Percentiles rank a stretch among this genome's conserved stretches.
Evolutionary conservation across 495 filamentous ascomycete species (phyloP).

Genomic region (Immersiella caudata): DNA sequence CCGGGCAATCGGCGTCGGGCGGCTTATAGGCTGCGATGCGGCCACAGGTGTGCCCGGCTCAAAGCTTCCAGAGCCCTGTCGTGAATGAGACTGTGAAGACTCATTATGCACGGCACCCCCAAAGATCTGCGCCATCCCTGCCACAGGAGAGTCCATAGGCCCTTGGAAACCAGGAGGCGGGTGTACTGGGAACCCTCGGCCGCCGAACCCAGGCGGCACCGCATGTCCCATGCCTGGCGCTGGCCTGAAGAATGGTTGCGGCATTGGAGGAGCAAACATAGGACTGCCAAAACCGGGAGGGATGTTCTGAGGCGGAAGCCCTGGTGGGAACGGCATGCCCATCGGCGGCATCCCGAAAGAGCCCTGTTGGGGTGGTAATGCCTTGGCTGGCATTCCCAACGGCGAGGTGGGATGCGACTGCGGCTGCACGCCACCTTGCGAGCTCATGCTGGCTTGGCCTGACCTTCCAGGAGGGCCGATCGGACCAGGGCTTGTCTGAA

Average conservation of each 20-base stretch:
- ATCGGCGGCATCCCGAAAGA: conserved; percentile 42
- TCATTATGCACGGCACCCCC: conserved; percentile 39
- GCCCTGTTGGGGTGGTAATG: conserved; percentile 44
- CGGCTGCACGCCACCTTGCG: conserved; percentile 23
- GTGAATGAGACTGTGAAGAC: conserved; percentile 43
- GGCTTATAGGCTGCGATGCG: conserved; percentile 65
- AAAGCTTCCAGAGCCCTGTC: conserved; percentile 50
- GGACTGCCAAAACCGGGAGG: conserved; percentile 45
- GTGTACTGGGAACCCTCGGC: conserved; percentile 66
- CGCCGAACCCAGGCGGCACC: conserved; percentile 59
- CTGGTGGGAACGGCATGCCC: conserved; percentile 40
- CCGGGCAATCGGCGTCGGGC: conserved; percentile 85
- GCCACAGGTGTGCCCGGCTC: conserved; percentile 41
- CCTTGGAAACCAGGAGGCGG: conserved; percentile 59
- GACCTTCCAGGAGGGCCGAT: conserved; percentile 52
- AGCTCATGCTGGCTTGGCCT: conserved; percentile 19
- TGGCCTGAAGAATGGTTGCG: conserved; percentile 11
- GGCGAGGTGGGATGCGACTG: conserved; percentile 32
- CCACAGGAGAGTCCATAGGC: conserved; percentile 48
- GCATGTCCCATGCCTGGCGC: conserved; percentile 52
- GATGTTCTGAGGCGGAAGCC: conserved; percentile 31
- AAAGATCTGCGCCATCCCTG: conserved; percentile 36
- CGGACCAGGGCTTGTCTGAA: conserved; percentile 59
- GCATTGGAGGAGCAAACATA: conserved; percentile 47
- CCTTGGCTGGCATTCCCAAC: conserved; percentile 31